phyloP scores from a whole-genome alignment of 1,284 basidiomycete species.

The Rhodotorula mucilaginosa region DNA sequence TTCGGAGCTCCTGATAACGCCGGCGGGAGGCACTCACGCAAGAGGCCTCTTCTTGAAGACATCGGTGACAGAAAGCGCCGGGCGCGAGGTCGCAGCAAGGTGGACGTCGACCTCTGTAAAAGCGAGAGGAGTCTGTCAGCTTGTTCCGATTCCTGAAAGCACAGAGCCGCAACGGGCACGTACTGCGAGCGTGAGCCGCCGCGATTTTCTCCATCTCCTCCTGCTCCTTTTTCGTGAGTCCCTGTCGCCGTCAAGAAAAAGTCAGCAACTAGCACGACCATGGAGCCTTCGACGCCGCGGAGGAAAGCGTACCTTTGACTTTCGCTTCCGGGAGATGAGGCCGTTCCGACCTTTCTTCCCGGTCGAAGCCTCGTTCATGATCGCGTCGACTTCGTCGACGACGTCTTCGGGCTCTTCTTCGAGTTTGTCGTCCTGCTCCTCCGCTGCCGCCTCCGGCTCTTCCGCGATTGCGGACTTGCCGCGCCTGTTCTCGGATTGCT shows the following conservation, averaged over 20 bases:
- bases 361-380: constrained; percentile 5
- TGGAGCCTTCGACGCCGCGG: fast-evolving
- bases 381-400: background rate
- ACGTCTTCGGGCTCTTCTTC: background rate
- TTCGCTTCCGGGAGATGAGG: background rate
- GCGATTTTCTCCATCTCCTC: constrained; percentile 29
- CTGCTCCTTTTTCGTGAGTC: constrained; percentile 24
- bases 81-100: constrained; percentile 15
- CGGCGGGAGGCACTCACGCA: background rate
- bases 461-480: background rate
- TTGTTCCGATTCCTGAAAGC: too few species aligned
- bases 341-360: background rate
- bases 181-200: constrained; percentile 19
- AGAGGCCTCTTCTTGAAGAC: background rate
- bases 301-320: background rate
- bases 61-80: background rate
- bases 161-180: background rate
- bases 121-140: background rate
- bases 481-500: constrained; percentile 4
- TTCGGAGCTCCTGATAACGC: too few species aligned
- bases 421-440: background rate
- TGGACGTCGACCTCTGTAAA: constrained; percentile 17
- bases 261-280: background rate
- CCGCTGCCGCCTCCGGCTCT: background rate
- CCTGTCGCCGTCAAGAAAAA: background rate